Percentiles rank a stretch among this genome's conserved stretches.
Conservation (phyloP, 352 stramenopile genomes). For the Phytopythium delawarense region DNA sequence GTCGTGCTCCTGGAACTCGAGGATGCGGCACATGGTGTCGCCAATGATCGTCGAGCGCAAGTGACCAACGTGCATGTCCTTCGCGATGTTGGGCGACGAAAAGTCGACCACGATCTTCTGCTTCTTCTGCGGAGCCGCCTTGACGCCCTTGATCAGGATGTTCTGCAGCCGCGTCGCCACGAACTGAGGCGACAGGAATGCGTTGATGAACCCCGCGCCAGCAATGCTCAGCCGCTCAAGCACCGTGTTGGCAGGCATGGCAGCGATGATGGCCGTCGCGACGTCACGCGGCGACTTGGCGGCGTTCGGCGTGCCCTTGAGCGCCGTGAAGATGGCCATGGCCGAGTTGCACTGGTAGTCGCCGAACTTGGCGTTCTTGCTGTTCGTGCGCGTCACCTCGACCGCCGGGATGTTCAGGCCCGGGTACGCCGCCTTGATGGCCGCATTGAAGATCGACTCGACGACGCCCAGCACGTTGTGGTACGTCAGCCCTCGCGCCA, state of each 20-base stretch:
- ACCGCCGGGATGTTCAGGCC: constrained; percentile 46
- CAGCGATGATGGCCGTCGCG: constrained; percentile 87
- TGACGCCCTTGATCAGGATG: constrained; percentile 72
- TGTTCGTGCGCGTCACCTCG: constrained; percentile 66
- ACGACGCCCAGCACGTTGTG: constrained; percentile 76
- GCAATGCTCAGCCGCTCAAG: constrained; percentile 91
- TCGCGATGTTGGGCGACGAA: constrained; percentile 85
- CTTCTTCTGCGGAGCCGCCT: constrained; percentile 77
- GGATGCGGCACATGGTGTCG: constrained; percentile 80
- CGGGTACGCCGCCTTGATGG: constrained; percentile 69
- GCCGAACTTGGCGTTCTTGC: constrained; percentile 81
- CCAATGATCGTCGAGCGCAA: constrained; percentile 91
- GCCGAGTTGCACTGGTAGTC: constrained; percentile 99
- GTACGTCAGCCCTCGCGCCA: constrained; percentile 56
- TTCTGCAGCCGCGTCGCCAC: constrained; percentile 62
- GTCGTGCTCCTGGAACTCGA: constrained; percentile 85
- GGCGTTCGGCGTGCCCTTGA: constrained; percentile 89
- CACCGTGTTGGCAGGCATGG: constrained; percentile 75
- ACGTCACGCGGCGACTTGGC: constrained; percentile 80
- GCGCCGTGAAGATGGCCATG: constrained; percentile 95
- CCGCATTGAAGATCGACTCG: constrained; percentile 68
- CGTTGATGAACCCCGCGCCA: constrained; percentile 98
- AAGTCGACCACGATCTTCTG: constrained; percentile 80
- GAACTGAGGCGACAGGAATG: constrained; percentile 88
- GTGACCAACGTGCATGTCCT: constrained; percentile 89